These are phyloP conservation scores for Solanum chacoense DNA, from an alignment of 305 asterid species.

Conservation along the genomic window DNA sequence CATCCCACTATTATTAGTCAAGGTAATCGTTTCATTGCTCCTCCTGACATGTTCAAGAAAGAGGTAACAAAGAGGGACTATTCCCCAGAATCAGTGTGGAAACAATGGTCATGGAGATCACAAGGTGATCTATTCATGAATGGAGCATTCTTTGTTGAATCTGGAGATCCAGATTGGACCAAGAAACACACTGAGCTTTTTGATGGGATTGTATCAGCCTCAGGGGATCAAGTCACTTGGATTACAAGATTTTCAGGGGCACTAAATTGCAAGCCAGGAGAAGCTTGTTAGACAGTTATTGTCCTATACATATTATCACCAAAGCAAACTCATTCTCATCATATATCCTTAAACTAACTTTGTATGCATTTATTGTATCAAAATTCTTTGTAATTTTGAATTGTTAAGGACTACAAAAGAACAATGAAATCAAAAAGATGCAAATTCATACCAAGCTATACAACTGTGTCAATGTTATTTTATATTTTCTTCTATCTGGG, in stretches of 20 bases:
- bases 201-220: constrained; percentile 15
- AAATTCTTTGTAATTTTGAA: neutral
- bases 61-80: constrained; percentile 33
- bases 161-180: constrained; percentile 26
- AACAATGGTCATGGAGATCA: constrained; percentile 31
- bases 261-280: constrained; percentile 14
- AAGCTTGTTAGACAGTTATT: constrained; percentile 6
- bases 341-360: neutral
- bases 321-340: neutral
- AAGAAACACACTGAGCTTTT: constrained; percentile 5
- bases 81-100: constrained; percentile 20
- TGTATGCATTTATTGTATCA: neutral
- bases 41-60: constrained; percentile 11
- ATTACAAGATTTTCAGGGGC: constrained; percentile 26
- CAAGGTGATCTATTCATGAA: constrained; percentile 21
- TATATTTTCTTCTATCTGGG: neutral
- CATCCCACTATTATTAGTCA: constrained; percentile 37
- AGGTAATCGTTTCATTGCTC: constrained; percentile 39
- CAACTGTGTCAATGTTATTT: neutral
- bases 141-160: constrained; percentile 29
- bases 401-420: neutral
- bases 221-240: constrained; percentile 16
- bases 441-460: neutral
- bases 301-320: neutral
- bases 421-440: neutral